Evolutionary conservation across 176 grass and related monocot species (phyloP).

Genomic region (Zea luxurians): DNA sequence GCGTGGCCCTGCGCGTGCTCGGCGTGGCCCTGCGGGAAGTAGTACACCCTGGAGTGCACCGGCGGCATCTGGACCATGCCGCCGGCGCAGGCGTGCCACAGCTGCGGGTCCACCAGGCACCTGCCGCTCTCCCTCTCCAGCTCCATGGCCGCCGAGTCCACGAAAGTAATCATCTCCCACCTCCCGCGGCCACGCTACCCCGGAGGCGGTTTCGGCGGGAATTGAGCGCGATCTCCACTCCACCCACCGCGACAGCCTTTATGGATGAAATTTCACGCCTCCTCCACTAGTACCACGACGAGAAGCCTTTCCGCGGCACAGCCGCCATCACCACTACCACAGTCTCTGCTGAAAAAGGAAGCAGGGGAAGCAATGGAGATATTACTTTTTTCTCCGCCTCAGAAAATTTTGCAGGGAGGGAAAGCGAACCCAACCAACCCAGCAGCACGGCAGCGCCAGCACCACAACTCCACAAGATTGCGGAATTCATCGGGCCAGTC

Average conservation of each 20-base stretch:
- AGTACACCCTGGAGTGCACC: constrained; percentile 72
- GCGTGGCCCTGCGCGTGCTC: constrained; percentile 60
- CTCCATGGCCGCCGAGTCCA: constrained; percentile 63
- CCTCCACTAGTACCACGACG: constrained; percentile 15
- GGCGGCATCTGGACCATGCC: constrained; percentile 82
- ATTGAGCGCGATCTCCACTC: constrained; percentile 20
- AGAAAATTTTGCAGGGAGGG: constrained; percentile 40
- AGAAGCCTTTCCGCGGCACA: constrained; percentile 41
- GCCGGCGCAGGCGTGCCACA: constrained; percentile 93
- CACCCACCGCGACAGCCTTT: constrained; percentile 24
- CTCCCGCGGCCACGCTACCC: neutral
- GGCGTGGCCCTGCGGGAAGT: constrained; percentile 92
- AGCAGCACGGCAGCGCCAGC: too few relatives aligned
- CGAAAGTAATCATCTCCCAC: constrained; percentile 53
- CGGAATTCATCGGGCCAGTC: constrained; percentile 29
- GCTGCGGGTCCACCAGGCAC: constrained; percentile 68
- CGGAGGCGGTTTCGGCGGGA: neutral
- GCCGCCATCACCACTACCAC: constrained; percentile 27
- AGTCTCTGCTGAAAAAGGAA: neutral
- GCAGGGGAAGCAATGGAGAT: constrained; percentile 10
- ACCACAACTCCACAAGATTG: constrained; percentile 12
- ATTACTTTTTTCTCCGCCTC: constrained; percentile 26
- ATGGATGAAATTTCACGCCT: constrained; percentile 35
- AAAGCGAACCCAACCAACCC: constrained; percentile 14
- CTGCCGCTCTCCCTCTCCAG: constrained; percentile 41